phyloP scores from a whole-genome alignment of 2,329 filamentous ascomycete species.

The Ascochyta lentis region DNA sequence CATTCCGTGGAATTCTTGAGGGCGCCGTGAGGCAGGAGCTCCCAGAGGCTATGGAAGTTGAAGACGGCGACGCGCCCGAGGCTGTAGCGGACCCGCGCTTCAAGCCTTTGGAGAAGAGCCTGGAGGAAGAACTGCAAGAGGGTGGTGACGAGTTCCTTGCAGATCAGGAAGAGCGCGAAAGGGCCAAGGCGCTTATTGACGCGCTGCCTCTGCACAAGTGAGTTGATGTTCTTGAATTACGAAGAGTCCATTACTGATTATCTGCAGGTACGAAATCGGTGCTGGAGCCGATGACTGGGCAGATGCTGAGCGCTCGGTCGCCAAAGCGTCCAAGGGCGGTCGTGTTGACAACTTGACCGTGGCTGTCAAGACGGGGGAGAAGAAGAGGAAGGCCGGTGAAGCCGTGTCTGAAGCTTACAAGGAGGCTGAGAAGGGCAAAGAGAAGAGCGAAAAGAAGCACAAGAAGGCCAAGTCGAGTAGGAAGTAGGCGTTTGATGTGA shows the following conservation, averaged over 20 bases:
- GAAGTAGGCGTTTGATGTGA: conserved; percentile 3
- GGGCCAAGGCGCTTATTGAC: conserved; percentile 88
- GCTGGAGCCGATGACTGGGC: conserved; percentile 61
- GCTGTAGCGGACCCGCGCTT: conserved; percentile 69
- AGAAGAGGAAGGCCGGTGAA: conserved; percentile 75
- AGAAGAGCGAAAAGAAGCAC: conserved; percentile 43
- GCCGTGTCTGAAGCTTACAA: conserved; percentile 57
- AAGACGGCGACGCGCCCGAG: conserved; percentile 57
- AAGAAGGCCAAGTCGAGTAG: conserved; percentile 34
- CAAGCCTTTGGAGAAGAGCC: conserved; percentile 70
- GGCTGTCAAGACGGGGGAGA: conserved; percentile 79
- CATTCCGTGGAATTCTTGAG: conserved; percentile 78
- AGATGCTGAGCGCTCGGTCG: conserved; percentile 76
- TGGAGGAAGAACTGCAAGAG: conserved; percentile 85
- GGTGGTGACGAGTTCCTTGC: conserved; percentile 78
- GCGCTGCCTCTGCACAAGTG: conserved; percentile 86
- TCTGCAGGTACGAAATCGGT: conserved; percentile 53
- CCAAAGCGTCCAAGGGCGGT: conserved; percentile 52
- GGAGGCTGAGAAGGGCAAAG: conserved; percentile 46
- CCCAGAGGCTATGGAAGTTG: conserved; percentile 53
- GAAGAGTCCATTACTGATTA: conserved; percentile 2
- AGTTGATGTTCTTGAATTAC: conserved; percentile 43
- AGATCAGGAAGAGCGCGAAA: conserved; percentile 67
- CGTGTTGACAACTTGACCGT: conserved; percentile 68
- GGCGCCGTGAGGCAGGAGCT: conserved; percentile 64